Conservation (phyloP, 2,329 filamentous ascomycete genomes). For the Epichloe amarillans region DNA sequence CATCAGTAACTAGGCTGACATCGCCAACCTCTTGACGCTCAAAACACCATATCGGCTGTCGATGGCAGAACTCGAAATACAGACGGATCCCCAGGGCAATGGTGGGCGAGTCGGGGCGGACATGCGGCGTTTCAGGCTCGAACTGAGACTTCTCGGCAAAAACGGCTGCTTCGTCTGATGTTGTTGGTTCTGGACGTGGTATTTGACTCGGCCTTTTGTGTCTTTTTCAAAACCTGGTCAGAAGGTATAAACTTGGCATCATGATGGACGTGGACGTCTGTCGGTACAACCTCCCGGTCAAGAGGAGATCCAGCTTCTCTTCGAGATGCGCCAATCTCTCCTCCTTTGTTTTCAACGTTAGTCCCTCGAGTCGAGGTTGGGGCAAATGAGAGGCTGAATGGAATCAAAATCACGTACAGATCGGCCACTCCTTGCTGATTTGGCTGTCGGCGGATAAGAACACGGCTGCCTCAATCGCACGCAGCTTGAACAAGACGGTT, state of each 20-base stretch:
- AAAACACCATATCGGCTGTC: slow-evolving; percentile 32
- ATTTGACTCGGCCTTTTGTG: slow-evolving; percentile 14
- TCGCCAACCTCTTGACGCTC: slow-evolving; percentile 27
- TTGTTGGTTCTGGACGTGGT: slow-evolving; percentile 14
- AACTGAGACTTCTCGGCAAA: slow-evolving; percentile 22
- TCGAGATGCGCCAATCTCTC: slow-evolving; percentile 37
- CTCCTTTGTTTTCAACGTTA: slow-evolving; percentile 20
- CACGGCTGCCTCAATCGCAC: slow-evolving; percentile 33
- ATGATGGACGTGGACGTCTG: slow-evolving; percentile 1
- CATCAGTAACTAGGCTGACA: slow-evolving; percentile 21
- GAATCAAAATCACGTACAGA: slow-evolving; percentile 23
- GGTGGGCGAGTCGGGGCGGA: slow-evolving; percentile 19
- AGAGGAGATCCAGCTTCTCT: slow-evolving; percentile 36
- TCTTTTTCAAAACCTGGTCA: slow-evolving; percentile 14
- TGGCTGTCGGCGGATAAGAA: slow-evolving; percentile 27
- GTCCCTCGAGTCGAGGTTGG: neutral
- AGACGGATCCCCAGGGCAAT: slow-evolving; percentile 22
- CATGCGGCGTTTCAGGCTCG: slow-evolving; percentile 14
- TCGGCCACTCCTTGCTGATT: slow-evolving; percentile 25
- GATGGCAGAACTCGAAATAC: slow-evolving; percentile 30
- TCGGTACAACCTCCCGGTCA: slow-evolving; percentile 27
- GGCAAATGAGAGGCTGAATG: too few relatives aligned
- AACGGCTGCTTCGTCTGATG: slow-evolving; percentile 18
- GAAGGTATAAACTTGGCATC: slow-evolving; percentile 9
- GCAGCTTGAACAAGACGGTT: slow-evolving; percentile 37